A percentile compares a stretch with the other conserved stretches of the same genome.
Evolutionary conservation across 1,284 basidiomycete species (phyloP).

Genomic region (Ustilago hordei): DNA sequence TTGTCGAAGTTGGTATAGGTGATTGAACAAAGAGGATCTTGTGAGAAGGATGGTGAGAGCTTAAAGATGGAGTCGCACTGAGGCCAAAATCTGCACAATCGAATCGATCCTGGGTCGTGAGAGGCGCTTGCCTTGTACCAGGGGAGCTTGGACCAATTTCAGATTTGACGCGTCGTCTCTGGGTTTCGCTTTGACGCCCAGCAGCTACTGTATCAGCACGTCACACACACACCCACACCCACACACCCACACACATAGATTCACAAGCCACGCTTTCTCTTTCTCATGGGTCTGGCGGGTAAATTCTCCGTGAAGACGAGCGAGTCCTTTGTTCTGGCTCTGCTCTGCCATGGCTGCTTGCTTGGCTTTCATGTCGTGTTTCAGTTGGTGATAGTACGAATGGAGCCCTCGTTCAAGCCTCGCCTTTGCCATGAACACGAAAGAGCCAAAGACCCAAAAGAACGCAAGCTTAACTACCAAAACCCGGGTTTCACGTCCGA

Average conservation of each 20-base stretch:
- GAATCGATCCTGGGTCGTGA: constrained; percentile 19
- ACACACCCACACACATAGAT: no score
- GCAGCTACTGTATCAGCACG: no score
- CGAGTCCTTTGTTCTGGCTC: neutral
- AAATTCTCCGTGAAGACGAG: neutral
- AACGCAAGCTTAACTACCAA: constrained; percentile 1
- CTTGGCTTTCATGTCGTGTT: neutral
- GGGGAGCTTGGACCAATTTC: constrained; percentile 5
- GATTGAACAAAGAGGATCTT: neutral
- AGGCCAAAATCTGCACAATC: constrained; percentile 2
- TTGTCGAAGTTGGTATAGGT: neutral
- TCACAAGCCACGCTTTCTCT: no score
- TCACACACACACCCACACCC: no score
- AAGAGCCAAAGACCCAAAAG: neutral
- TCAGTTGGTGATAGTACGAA: neutral
- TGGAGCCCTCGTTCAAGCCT: no score
- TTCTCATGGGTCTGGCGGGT: neutral
- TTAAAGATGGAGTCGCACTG: constrained; percentile 6
- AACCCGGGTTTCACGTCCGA: constrained; percentile 5
- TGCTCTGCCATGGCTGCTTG: neutral
- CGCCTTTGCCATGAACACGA: neutral
- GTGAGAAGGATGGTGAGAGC: neutral
- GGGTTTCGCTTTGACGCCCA: neutral
- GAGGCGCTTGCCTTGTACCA: no score
- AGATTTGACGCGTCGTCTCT: neutral